Conservation (phyloP, 495 filamentous ascomycete species). For the Penicillium pulvis region DNA sequence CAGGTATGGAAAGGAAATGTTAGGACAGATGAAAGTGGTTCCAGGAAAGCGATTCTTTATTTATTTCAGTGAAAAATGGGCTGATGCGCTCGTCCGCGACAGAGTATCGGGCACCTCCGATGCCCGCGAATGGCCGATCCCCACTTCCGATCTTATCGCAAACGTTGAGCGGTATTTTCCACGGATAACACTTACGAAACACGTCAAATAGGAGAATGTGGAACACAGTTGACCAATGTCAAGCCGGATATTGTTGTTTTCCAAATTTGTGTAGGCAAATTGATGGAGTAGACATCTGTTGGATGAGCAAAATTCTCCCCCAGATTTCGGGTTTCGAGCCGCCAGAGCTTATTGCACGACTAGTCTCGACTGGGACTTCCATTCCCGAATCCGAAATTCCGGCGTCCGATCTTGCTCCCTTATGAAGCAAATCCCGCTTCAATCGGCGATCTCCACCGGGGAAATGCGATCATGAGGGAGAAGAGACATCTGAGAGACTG, state of each 20-base stretch:
- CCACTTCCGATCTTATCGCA: conserved; percentile 22
- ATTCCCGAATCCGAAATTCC: conserved; percentile 25
- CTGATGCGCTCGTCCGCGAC: conserved; percentile 20
- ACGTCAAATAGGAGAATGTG: background rate
- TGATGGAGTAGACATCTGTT: background rate
- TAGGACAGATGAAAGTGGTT: background rate
- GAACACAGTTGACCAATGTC: background rate
- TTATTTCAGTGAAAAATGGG: conserved; percentile 18
- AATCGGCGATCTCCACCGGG: conserved; percentile 20
- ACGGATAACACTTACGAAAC: background rate
- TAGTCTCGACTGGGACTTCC: conserved; percentile 6
- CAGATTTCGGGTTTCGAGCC: conserved; percentile 18
- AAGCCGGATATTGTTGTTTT: background rate
- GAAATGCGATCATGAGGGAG: background rate
- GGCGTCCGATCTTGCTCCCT: conserved; percentile 12
- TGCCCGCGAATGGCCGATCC: conserved; percentile 40
- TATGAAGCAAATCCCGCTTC: conserved; percentile 8
- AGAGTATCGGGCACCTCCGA: conserved; percentile 48
- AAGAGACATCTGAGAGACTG: background rate
- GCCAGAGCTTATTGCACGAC: conserved; percentile 5
- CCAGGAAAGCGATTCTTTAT: conserved; percentile 17
- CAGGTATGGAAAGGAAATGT: background rate
- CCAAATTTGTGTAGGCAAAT: background rate
- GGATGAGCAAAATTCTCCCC: conserved; percentile 12
- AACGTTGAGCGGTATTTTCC: background rate